phyloP scores from a whole-genome alignment of 129 eudicot genomes.

The Artemisia tridentata region DNA sequence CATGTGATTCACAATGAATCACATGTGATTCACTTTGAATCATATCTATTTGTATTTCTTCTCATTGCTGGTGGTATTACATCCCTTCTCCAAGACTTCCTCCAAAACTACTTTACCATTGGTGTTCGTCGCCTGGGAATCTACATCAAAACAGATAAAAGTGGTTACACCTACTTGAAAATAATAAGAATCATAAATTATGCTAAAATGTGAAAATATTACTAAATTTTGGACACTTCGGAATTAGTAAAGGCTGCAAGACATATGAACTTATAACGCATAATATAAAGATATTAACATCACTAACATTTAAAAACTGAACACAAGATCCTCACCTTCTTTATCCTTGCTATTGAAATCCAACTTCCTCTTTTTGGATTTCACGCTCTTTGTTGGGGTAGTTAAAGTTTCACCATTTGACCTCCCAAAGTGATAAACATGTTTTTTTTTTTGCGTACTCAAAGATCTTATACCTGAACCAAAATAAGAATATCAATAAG shows the following conservation, averaged over 20 bases:
- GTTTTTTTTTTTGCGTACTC: slow-evolving; percentile 90
- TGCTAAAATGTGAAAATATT: background rate
- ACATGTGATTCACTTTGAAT: too few species aligned
- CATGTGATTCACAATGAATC: too few species aligned
- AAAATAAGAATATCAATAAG: background rate
- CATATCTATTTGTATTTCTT: too few species aligned
- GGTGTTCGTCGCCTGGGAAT: too few species aligned
- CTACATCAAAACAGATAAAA: too few species aligned
- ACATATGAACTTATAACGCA: background rate
- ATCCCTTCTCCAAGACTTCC: too few species aligned
- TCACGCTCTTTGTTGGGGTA: slow-evolving; percentile 31
- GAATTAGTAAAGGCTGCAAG: slow-evolving; percentile 9
- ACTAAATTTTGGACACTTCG: background rate
- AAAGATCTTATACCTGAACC: slow-evolving; percentile 82
- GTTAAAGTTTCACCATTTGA: slow-evolving; percentile 41
- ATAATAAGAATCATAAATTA: too few species aligned
- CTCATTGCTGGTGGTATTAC: too few species aligned
- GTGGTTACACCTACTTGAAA: too few species aligned
- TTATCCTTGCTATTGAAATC: slow-evolving; percentile 47
- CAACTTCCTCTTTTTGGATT: slow-evolving; percentile 66
- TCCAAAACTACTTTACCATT: too few species aligned
- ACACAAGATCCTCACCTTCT: slow-evolving; percentile 37
- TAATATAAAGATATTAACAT: background rate
- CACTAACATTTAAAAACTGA: background rate
- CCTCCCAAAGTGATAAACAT: slow-evolving; percentile 73